Evolutionary conservation across 805 yeast genomes (phyloP), one percentile per base, ranked within the genome.

Genomic region (Grigorovia yakushimaensis): DNA sequence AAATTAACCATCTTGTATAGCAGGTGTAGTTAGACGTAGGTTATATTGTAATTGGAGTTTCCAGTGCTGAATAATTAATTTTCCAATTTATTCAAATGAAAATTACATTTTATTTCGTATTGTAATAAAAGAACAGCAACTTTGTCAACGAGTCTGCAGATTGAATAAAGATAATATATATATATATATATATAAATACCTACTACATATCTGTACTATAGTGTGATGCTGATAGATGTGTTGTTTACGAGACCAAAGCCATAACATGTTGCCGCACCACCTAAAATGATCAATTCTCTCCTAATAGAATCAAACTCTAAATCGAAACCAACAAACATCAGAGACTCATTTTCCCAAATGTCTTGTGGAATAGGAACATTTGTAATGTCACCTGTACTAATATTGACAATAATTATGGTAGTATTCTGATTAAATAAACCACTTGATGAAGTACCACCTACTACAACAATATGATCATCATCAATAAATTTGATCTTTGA

Each of bases 231-330:
- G 27, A 50, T 37, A 1, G 46, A 41, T 11, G 41, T 41, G 42
- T 76, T 75, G 73, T 76, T 73, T 19, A 71, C 71, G 0, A 81
- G 70, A 0, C 95, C 95, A 65, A 84, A 86, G 0, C 89, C 83
- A 53, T 82, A 85, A 58, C 94, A 85, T 1, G 84, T 87, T 0
- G 84, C 89, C 3, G 94, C 94, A 3, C 94, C 91, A 8, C 81
- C 84, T 40, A 77, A 52, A 3, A 63, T 30, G 20, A 40, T 21
- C 41, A 19, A 64, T 46, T 6, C 60, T 19, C 5, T 52, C 52
- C 2, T 49, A 47, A n/a, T 52, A 42, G 3, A 54, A 42, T 61
- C 36, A 3, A 60, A 57, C 11, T 66, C 60, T 21, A 74, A 46
- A 35, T 73, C 75, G 51, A 74, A 74, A 1, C 88, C 88, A 9